phyloP scores from a whole-genome alignment of 352 stramenopile species.

The Globisporangium carolinianum region DNA sequence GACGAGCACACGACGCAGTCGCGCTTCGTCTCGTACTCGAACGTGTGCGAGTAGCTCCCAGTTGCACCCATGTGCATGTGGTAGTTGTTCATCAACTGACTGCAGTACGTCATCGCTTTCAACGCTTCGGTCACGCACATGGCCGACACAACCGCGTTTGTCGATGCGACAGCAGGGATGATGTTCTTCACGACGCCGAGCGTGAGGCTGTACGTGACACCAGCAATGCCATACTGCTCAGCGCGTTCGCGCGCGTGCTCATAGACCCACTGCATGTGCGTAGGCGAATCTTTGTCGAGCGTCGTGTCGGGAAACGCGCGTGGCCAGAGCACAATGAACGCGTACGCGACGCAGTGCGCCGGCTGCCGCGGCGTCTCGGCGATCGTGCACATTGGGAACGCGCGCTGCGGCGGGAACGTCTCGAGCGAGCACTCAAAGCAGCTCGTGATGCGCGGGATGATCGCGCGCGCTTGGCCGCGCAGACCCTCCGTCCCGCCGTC shows the following conservation, averaged over 20 bases:
- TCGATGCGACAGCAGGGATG: slow-evolving; percentile 95
- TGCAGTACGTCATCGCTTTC: slow-evolving; percentile 95
- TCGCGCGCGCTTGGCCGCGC: slow-evolving; percentile 96
- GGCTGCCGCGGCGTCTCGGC: slow-evolving; percentile 94
- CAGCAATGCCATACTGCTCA: slow-evolving; percentile 91
- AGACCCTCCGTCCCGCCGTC: slow-evolving; percentile 98
- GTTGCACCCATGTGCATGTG: slow-evolving; percentile 97
- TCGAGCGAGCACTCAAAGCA: slow-evolving; percentile 99
- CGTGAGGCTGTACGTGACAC: slow-evolving; percentile 96
- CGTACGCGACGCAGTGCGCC: slow-evolving; percentile 97
- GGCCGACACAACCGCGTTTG: slow-evolving; percentile 94
- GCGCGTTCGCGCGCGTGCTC: slow-evolving; percentile 87
- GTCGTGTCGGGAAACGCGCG: slow-evolving; percentile 93
- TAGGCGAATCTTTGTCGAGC: slow-evolving; percentile 93
- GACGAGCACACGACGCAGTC: slow-evolving; percentile 86
- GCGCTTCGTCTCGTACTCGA: slow-evolving; percentile 92
- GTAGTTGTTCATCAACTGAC: slow-evolving; percentile 97
- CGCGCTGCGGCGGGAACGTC: slow-evolving; percentile 93
- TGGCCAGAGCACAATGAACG: slow-evolving; percentile 94
- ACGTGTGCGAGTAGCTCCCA: slow-evolving; percentile 95
- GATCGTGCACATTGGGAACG: slow-evolving; percentile 98
- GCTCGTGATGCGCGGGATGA: slow-evolving; percentile 95
- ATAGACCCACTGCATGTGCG: slow-evolving; percentile 98
- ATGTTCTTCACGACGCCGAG: slow-evolving; percentile 99
- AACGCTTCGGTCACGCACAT: slow-evolving; percentile 96